Evolutionary conservation across 2,329 filamentous ascomycete genomes (phyloP), one percentile per base, ranked within the genome.

Genomic region (Macrophomina phaseolina): DNA sequence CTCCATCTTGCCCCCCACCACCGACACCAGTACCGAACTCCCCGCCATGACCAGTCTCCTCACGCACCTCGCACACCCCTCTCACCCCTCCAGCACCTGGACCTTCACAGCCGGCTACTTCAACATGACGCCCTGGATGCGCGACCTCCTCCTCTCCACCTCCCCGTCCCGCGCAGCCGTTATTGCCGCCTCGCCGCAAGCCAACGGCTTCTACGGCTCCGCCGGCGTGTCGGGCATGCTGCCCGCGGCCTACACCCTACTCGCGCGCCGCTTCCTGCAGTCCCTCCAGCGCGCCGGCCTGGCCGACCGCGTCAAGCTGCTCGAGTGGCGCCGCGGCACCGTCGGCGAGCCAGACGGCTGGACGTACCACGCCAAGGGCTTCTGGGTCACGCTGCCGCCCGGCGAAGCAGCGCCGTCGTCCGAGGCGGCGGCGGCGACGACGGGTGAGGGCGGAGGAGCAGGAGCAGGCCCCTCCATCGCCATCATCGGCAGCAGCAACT

Each of bases 71-170:
- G 85, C 90, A 0, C 80, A 78, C 0, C 85, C 90, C 0, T 81
- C 84, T 5, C 91, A 92, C 72, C 81, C 84, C 9, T 85, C 87
- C 40, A 91, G 91, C 0, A 90, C 88, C 14, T 99, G 95, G 95
- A 95, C 93, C 0, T 98, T 99, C 78, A 98, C 95, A 0, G 95
- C 95, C 0, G 95, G 95, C 63, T 99, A 99, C 81, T 99, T 99
- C 82, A 99, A 99, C 81, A 97, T 97, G 66, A 93, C 93, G 6
- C 91, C 93, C 0, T 89, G 90, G 4, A 87, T 98, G 23, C 94
- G 92, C 2, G 87, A 89, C 46, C 86, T 97, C 0, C 84, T 99
- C 0, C 88, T 99, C 38, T 83, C 85, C 6, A 93, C 92, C 0
- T 86, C 89, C 1, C 91, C 90, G 0, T 79, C 81, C 1, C 84